Evolutionary conservation across 2,329 filamentous ascomycete genomes (phyloP), one percentile per base, ranked within the genome.

Genomic region (Cordyceps javanica): DNA sequence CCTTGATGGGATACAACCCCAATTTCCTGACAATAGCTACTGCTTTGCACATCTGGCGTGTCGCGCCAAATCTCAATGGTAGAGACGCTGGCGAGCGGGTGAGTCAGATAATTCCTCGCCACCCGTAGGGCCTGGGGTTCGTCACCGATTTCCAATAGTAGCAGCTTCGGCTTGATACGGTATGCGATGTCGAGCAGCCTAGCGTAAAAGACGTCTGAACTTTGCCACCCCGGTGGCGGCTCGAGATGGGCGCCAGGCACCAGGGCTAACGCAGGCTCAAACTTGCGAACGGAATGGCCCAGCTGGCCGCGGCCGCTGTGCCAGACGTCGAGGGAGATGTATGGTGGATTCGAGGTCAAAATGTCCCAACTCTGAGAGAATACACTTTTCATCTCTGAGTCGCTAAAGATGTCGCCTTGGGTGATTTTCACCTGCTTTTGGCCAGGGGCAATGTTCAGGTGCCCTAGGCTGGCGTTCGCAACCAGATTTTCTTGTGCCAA

Each of bases 281-380:
- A 91, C 46, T 84, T 84, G 16, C 91, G 82, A 30, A 97, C 93
- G 13, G 89, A 93, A 65, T 89, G 91, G 8, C 81, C 82, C 45
- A 77, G 62, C 32, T 76, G 70, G 16, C 71, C 71, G 11, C 64
- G 64, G 19, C 73, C 74, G 3, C 70, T 62, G 36, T 69, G 59
- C 74, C 74, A 77, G 10, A 71, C 65, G 39, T 68, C 63, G 0
- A 77, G 74, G 2, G 91, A 95, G 52, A 97, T 87, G 69, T 97
- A 97, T 0, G 94, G 94, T 16, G 94, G 94, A 66, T 99, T 99
- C 1, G 89, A 89, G 36, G 94, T 82, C 1, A 99, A 72, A 4
- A 97, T 73, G 61, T 95, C 86, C 66, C 69, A 80, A 3, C 38
- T 62, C 16, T 48, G 53, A 9, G 45, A 42, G 1, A 66, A 45